These are phyloP conservation scores for Vicia sativa DNA, from an alignment of 306 rosid species.

Conservation along the genomic window DNA sequence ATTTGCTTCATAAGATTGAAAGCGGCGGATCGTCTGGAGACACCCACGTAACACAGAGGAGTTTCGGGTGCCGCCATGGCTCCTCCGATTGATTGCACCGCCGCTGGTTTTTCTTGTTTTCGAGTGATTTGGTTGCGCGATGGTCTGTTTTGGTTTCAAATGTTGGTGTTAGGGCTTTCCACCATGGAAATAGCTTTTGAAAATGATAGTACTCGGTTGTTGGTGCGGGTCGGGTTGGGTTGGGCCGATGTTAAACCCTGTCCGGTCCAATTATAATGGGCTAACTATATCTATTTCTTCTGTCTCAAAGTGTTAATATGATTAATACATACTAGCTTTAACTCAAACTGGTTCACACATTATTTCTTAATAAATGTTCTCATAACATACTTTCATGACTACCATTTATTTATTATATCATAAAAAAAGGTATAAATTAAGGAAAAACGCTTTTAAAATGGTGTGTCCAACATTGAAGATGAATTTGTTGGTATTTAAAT, in stretches of 20 bases:
- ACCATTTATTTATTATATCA: no score
- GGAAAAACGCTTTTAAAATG: no score
- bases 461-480: no score
- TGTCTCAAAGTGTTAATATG: no score
- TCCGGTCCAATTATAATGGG: background rate
- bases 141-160: background rate
- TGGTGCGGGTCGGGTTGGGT: background rate
- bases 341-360: no score
- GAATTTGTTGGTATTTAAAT: no score
- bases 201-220: background rate
- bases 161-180: conserved; percentile 1
- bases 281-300: no score
- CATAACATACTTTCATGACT: no score
- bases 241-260: background rate
- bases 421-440: no score
- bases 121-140: background rate
- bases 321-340: no score
- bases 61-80: conserved; percentile 93
- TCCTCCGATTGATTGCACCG: conserved; percentile 8
- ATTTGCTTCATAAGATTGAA: conserved; percentile 98
- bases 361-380: no score
- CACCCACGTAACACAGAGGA: conserved; percentile 89
- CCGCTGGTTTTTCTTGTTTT: conserved; percentile 1
- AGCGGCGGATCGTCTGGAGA: conserved; percentile 85
- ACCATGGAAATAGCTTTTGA: background rate